Evolutionary conservation across 495 filamentous ascomycete species (phyloP).

Genomic region (Penicilliopsis zonata): DNA sequence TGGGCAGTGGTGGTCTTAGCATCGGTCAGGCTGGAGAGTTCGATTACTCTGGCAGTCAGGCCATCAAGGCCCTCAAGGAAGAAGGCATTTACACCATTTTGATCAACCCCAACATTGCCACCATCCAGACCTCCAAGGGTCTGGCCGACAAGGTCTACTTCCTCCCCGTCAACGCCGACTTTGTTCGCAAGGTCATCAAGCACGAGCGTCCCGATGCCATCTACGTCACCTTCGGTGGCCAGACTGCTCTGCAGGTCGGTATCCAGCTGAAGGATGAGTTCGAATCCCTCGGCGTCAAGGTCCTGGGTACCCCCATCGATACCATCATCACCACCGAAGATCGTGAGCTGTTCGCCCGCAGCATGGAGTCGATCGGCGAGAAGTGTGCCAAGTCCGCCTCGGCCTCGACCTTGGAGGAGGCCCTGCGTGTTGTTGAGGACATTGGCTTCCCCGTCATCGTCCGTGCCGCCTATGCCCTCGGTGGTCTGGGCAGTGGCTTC

Average conservation of each 20-base stretch:
- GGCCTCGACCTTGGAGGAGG: slow-evolving; percentile 76
- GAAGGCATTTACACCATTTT: slow-evolving; percentile 91
- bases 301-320: slow-evolving; percentile 91
- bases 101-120: slow-evolving; percentile 98
- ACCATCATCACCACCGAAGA: slow-evolving; percentile 98
- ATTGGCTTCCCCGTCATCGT: slow-evolving; percentile 97
- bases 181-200: slow-evolving; percentile 94
- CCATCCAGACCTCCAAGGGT: slow-evolving; percentile 92
- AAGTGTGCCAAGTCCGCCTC: slow-evolving; percentile 97
- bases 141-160: slow-evolving; percentile 98
- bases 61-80: slow-evolving; percentile 93
- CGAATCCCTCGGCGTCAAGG: slow-evolving; percentile 75
- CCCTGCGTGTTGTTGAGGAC: slow-evolving; percentile 65
- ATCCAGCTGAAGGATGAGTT: slow-evolving; percentile 97
- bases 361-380: slow-evolving; percentile 97
- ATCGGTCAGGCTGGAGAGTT: slow-evolving; percentile 99
- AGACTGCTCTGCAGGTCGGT: slow-evolving; percentile 89
- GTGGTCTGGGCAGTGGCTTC: slow-evolving; percentile 91
- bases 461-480: slow-evolving; percentile 89
- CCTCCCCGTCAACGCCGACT: slow-evolving; percentile 89
- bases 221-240: slow-evolving; percentile 92
- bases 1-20: slow-evolving; percentile 89
- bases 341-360: slow-evolving; percentile 89
- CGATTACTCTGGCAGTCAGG: slow-evolving; percentile 90
- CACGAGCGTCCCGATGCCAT: slow-evolving; percentile 92